phyloP scores from a whole-genome alignment of 768 basidiomycete genomes.

The Mycena pura region DNA sequence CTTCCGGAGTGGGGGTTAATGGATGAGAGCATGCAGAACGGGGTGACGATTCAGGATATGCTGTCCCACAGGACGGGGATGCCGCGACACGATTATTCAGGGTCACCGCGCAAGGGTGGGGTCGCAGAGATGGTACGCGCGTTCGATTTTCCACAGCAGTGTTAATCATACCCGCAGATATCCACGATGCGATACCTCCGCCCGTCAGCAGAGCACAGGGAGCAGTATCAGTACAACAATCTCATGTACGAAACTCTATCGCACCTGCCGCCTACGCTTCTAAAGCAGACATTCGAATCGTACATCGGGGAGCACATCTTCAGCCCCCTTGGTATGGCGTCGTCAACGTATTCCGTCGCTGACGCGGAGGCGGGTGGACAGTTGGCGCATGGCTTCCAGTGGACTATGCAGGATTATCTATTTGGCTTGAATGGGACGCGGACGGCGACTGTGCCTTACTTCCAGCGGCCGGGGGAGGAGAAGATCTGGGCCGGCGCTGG shows the following conservation, averaged over 20 bases:
- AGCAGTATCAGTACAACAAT: conserved; percentile 55
- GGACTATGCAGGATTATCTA: conserved; percentile 38
- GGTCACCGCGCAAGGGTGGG: conserved; percentile 36
- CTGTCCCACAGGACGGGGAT: conserved; percentile 51
- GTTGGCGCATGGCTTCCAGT: conserved; percentile 46
- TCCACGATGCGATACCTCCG: conserved; percentile 44
- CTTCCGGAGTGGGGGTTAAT: conserved; percentile 48
- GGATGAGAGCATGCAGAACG: conserved; percentile 43
- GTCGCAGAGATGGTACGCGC: conserved; percentile 44
- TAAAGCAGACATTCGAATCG: conserved; percentile 48
- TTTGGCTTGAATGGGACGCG: conserved; percentile 40
- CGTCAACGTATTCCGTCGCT: conserved; percentile 47
- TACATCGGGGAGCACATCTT: conserved; percentile 49
- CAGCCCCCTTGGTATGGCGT: conserved; percentile 44
- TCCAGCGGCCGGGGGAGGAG: conserved; percentile 47
- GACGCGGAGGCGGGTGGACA: conserved; percentile 41
- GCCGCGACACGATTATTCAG: conserved; percentile 52
- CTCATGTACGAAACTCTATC: conserved; percentile 52
- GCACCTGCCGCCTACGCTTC: conserved; percentile 44
- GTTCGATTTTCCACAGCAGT: not conserved
- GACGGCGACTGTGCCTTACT: conserved; percentile 46
- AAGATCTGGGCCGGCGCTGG: conserved; percentile 49
- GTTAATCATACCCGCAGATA: conserved; percentile 33
- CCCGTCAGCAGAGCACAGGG: conserved; percentile 47
- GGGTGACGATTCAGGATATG: conserved; percentile 48